Evolutionary conservation across 2,329 filamentous ascomycete genomes (phyloP).

Genomic region (Epichloe sibirici): DNA sequence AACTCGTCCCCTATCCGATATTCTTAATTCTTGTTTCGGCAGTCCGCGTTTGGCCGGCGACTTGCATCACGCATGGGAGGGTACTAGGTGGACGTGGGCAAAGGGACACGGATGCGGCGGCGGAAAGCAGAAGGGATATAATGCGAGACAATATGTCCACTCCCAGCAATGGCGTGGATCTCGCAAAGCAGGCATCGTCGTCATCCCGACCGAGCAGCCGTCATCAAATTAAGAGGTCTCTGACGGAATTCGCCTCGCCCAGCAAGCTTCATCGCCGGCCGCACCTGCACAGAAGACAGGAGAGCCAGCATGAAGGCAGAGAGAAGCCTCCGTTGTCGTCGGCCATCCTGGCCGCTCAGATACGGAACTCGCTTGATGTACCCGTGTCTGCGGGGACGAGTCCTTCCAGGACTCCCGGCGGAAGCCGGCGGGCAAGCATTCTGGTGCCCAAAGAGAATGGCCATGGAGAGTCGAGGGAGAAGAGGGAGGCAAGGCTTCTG

Average conservation of each 20-base stretch:
- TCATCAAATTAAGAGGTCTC: slow-evolving; percentile 44
- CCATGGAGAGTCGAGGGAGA: slow-evolving; percentile 23
- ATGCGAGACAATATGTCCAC: slow-evolving; percentile 7
- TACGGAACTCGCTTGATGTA: slow-evolving; percentile 32
- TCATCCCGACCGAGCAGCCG: slow-evolving; percentile 20
- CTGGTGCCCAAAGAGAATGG: slow-evolving; percentile 21
- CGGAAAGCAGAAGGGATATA: background rate
- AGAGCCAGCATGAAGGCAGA: slow-evolving; percentile 18
- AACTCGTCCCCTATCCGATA: background rate
- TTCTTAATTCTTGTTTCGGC: background rate
- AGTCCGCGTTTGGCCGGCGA: background rate
- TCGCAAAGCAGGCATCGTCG: background rate
- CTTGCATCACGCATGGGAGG: slow-evolving; percentile 3
- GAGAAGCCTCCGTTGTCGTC: slow-evolving; percentile 7
- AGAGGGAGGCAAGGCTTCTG: slow-evolving; percentile 28
- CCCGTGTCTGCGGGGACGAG: slow-evolving; percentile 33
- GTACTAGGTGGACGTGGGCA: background rate
- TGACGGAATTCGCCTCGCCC: slow-evolving; percentile 40
- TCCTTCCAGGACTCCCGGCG: slow-evolving; percentile 29
- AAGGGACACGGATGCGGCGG: background rate
- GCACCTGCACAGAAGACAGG: slow-evolving; percentile 20
- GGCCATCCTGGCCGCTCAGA: slow-evolving; percentile 11
- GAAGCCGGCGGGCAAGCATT: slow-evolving; percentile 31
- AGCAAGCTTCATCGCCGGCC: slow-evolving; percentile 28
- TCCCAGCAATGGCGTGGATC: slow-evolving; percentile 3